Conservation (phyloP, 1,284 basidiomycete genomes). For the Hemileia vastatrix region DNA sequence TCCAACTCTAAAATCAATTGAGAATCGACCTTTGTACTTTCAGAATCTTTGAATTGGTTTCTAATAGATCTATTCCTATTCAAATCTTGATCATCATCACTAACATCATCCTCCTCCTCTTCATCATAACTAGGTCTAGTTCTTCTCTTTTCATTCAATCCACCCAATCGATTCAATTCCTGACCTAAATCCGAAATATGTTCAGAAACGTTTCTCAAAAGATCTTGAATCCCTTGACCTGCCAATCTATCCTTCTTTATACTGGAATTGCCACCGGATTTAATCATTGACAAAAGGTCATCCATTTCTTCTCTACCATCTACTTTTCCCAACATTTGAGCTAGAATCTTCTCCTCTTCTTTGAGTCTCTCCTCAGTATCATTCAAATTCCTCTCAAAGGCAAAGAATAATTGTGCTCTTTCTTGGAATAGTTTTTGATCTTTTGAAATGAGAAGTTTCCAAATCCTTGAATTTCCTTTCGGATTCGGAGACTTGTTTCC, state of each 20-base stretch:
- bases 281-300: slow-evolving; percentile 40
- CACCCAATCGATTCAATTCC: slow-evolving; percentile 4
- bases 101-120: background rate
- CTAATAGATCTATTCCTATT: background rate
- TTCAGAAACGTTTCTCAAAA: slow-evolving; percentile 20
- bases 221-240: slow-evolving; percentile 27
- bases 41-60: background rate
- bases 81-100: background rate
- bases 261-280: slow-evolving; percentile 28
- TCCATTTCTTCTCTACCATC: slow-evolving; percentile 45
- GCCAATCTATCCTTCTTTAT: slow-evolving; percentile 32
- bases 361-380: no score
- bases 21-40: background rate
- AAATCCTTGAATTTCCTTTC: no score
- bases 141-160: background rate
- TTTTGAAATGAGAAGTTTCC: no score
- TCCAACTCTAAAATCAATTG: background rate
- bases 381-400: no score
- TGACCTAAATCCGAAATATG: slow-evolving; percentile 31
- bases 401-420: no score
- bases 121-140: background rate
- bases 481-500: no score
- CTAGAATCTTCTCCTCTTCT: no score
- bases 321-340: no score
- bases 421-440: no score